Base-by-base conservation (phyloP, 768 basidiomycete genomes). In the Tulasnella sp. region DNA sequence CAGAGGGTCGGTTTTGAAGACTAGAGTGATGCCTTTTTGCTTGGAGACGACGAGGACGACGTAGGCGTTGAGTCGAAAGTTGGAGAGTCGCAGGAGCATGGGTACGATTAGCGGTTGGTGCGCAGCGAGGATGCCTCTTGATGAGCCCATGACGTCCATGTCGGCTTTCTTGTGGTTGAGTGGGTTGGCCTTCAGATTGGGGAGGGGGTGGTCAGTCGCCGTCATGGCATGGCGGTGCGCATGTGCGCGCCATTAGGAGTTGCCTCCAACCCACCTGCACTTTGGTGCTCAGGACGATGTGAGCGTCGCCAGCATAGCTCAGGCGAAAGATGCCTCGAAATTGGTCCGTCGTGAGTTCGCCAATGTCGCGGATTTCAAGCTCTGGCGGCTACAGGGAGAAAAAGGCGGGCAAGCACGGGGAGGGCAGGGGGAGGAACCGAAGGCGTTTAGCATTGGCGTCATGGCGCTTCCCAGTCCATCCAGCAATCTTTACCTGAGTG, bases 181-280 rank as follows among this genome's bases (percentile, higher is more conserved):
- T 0, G 98, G 98, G 84, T 99, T 99, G 18, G 97, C 98, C 95
- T n/a, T n/a, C n/a, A n/a, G n/a, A n/a, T n/a, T n/a, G n/a, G n/a
- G n/a, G n/a, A n/a, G n/a, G n/a, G 12, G 39, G 21, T 46, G 73
- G 39, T 74, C 73, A 74, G 73, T 74, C 44, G 73, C 46, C 75
- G 73, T 0, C 12, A 79, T 24, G 27, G 62, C 62, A 62, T 27
- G 52, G 52, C 52, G 31, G 27, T 40, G 52, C 75, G 52, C 46
- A 36, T 48, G 75, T 21, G 6, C n/a, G 46, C 14, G 18, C 42
- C 36, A 18, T 74, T 40, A 74, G 73, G 73, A 40, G 24, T 31
- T 27, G 39, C 79, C n/a, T n/a, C 39, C 40, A 10, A 83, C 89
- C 79, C 83, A 94, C 95, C 91, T 97, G 96, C 39, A 97, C 95